A percentile compares a stretch with the other conserved stretches of the same genome.
phyloP scores from a whole-genome alignment of 257 asterid species.

The Fraxinus cuspidata region DNA sequence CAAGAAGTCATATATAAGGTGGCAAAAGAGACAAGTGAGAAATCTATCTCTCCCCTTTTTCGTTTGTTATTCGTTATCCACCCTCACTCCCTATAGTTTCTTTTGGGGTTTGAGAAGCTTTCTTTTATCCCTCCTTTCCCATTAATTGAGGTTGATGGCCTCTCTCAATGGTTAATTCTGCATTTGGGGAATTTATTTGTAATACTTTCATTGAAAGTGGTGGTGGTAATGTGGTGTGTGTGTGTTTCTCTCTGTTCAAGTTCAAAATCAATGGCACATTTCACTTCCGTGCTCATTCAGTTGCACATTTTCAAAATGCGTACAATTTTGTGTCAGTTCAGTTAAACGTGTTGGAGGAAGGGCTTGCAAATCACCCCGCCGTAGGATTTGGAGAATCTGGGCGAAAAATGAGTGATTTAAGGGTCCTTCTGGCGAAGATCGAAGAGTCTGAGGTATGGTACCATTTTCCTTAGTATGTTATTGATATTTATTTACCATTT shows the following conservation, averaged over 20 bases:
- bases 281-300: slow-evolving; percentile 12
- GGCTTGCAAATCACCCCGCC: slow-evolving; percentile 87
- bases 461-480: slow-evolving; percentile 15
- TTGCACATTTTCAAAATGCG: slow-evolving; percentile 28
- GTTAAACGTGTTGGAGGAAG: slow-evolving; percentile 98
- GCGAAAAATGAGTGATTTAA: slow-evolving; percentile 72
- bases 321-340: slow-evolving; percentile 77
- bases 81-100: slow-evolving; percentile 1
- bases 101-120: slow-evolving; percentile 14
- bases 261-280: not conserved
- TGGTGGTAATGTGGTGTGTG: not conserved
- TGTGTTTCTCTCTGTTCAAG: not conserved
- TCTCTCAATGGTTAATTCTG: not conserved
- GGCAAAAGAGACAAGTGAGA: slow-evolving; percentile 99
- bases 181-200: slow-evolving; percentile 14
- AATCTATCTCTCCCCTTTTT: slow-evolving; percentile 32
- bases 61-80: not conserved
- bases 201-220: slow-evolving; percentile 7
- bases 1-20: slow-evolving; percentile 88
- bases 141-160: slow-evolving; percentile 20
- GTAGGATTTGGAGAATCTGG: slow-evolving; percentile 99
- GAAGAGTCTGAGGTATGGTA: slow-evolving; percentile 93
- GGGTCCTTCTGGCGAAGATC: slow-evolving; percentile 86
- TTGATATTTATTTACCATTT: slow-evolving; percentile 15
- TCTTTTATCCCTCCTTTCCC: slow-evolving; percentile 11